Base-by-base conservation (phyloP, 306 rosid genomes). In the Inga oerstediana region DNA sequence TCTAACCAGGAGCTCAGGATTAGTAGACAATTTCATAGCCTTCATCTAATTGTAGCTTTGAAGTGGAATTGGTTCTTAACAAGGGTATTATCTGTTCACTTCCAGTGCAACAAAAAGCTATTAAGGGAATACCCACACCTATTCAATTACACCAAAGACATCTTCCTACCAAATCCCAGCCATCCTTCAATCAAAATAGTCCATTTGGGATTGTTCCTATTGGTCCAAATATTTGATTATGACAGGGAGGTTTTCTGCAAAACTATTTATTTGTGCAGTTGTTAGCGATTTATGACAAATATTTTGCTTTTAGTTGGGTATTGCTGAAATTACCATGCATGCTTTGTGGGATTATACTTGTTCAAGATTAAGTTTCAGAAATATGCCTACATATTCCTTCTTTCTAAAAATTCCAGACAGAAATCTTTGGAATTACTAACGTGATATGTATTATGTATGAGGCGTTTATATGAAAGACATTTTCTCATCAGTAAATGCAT, bases 71-170 rank as follows among this genome's bases (percentile, higher is more conserved):
- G 30, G 30, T 27, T 27, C 30, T 64, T 30, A 2, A 64, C 69
- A 27, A 27, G 8, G 17, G 69, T 62, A 27, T 62, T 45, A 35
- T 79, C 24, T 24, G 98, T 96, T 83, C 98, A 96, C 81, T 96
- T 96, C 89, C 94, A 96, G 88, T 96, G 99, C 91, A 96, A 96
- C 94, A 91, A 94, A 89, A 96, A 93, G 81, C 88, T 85, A 30
- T 27, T 27, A 27, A 27, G 30, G 30, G 30, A 27, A 27, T 27
- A 27, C 30, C 30, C 30, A 27, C 30, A 27, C 30, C 30, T 27
- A 27, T 27, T 27, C 30, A 27, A 27, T 27, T 27, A 27, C 30
- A 27, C 30, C 30, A 27, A 27, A 27, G 30, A 27, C 30, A 27
- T 27, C 30, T 27, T 27, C 30, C 30, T 27, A 27, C 30, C 30